Evolutionary conservation across 2,329 filamentous ascomycete species (phyloP).

Genomic region (Aureobasidium lini): DNA sequence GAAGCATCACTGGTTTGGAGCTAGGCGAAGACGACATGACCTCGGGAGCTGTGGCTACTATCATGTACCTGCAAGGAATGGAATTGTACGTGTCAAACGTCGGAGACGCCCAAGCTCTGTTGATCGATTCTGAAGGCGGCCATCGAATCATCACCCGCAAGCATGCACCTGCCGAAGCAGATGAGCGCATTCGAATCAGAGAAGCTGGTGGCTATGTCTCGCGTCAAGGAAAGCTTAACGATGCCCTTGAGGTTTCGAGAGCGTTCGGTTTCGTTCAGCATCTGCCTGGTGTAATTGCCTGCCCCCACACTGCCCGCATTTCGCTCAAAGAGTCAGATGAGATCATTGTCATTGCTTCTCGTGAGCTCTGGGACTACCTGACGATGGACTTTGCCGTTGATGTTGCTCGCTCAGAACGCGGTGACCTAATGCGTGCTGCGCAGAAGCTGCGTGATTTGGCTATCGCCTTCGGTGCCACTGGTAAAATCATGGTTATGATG

Average conservation of each 20-base stretch:
- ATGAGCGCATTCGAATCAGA: constrained; percentile 79
- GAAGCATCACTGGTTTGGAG: constrained; percentile 63
- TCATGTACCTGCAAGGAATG: constrained; percentile 81
- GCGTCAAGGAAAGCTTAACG: constrained; percentile 87
- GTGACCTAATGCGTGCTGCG: constrained; percentile 87
- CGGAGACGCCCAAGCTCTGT: constrained; percentile 89
- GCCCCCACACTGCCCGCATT: constrained; percentile 72
- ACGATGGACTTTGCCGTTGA: constrained; percentile 86
- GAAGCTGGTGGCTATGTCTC: constrained; percentile 95
- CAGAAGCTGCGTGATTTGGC: constrained; percentile 92
- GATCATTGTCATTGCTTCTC: constrained; percentile 83
- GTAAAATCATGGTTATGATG: constrained; percentile 99
- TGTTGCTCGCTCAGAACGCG: constrained; percentile 75
- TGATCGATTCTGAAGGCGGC: constrained; percentile 81
- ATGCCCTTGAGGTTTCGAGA: constrained; percentile 80
- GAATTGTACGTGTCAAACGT: constrained; percentile 94
- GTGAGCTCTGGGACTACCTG: constrained; percentile 92
- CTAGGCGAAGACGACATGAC: constrained; percentile 83
- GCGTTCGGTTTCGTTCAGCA: constrained; percentile 92
- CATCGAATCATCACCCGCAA: constrained; percentile 80
- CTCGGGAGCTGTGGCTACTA: constrained; percentile 85
- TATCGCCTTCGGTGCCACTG: constrained; percentile 87
- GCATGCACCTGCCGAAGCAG: constrained; percentile 83
- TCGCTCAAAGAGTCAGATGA: constrained; percentile 83
- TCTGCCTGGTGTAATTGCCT: constrained; percentile 87